phyloP scores from a whole-genome alignment of 2,329 filamentous ascomycete species.

The Fusarium camptoceras region DNA sequence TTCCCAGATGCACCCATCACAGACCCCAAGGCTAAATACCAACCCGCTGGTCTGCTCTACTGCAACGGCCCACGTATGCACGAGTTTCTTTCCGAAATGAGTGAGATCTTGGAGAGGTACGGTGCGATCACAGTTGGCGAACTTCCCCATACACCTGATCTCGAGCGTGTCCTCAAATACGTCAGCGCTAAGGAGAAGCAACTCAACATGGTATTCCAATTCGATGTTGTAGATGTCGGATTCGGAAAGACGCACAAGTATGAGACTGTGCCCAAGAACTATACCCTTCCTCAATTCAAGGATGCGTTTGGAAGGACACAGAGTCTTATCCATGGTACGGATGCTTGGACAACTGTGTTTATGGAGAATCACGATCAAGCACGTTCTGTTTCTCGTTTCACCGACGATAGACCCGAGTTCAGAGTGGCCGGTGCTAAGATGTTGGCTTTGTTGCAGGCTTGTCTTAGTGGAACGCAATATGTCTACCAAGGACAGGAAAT shows the following conservation, averaged over 20 bases:
- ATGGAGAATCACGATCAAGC: constrained; percentile 75
- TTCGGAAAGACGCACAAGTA: constrained; percentile 64
- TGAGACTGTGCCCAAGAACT: constrained; percentile 60
- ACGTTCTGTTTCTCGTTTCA: constrained; percentile 67
- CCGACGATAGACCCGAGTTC: constrained; percentile 61
- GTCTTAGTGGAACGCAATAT: constrained; percentile 70
- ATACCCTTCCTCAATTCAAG: constrained; percentile 62
- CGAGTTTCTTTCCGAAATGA: constrained; percentile 76
- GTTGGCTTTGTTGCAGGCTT: constrained; percentile 65
- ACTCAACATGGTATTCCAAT: constrained; percentile 77
- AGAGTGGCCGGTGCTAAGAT: constrained; percentile 67
- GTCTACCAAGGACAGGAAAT: constrained; percentile 77
- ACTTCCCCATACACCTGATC: constrained; percentile 71
- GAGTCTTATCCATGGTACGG: constrained; percentile 62
- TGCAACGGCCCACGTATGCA: constrained; percentile 77
- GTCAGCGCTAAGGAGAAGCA: constrained; percentile 69
- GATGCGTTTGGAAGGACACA: constrained; percentile 62
- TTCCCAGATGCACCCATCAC: constrained; percentile 69
- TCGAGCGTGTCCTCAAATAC: constrained; percentile 67
- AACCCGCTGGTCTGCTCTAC: constrained; percentile 68
- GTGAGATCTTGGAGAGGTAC: constrained; percentile 68
- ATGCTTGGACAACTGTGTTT: constrained; percentile 73
- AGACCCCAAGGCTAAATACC: constrained; percentile 59
- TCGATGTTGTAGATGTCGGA: constrained; percentile 72
- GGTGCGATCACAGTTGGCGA: constrained; percentile 79